Evolutionary conservation across 306 rosid species (phyloP).

Genomic region (Comarum palustre): DNA sequence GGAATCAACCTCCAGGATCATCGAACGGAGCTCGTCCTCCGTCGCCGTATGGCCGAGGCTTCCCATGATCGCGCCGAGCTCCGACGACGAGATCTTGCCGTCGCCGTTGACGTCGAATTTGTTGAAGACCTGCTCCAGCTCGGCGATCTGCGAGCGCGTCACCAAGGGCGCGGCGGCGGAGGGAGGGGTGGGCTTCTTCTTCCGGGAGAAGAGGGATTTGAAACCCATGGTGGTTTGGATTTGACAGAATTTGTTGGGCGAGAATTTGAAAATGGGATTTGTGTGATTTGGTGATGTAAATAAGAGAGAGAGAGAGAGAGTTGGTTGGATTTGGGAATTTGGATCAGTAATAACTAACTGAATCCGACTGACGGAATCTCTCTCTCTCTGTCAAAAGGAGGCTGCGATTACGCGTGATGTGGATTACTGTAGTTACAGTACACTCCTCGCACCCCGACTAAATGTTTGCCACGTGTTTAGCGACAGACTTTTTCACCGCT

Average conservation of each 20-base stretch:
- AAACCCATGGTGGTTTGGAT: conserved; percentile 48
- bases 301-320: neutral
- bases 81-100: conserved; percentile 82
- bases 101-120: conserved; percentile 88
- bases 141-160: conserved; percentile 44
- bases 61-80: conserved; percentile 68
- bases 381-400: neutral
- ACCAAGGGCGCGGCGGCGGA: conserved; percentile 6
- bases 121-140: conserved; percentile 73
- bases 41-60: conserved; percentile 57
- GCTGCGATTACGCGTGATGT: neutral
- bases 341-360: neutral
- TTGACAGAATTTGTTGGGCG: neutral
- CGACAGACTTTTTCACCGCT: too few species aligned
- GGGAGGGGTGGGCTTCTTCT: conserved; percentile 34
- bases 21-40: conserved; percentile 53
- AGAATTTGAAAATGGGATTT: neutral
- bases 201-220: conserved; percentile 55
- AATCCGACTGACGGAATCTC: conserved; percentile 16
- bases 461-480: neutral
- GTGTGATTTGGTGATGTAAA: neutral
- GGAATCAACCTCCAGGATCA: conserved; percentile 74
- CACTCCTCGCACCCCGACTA: neutral
- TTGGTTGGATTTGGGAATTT: neutral
- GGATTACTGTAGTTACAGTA: neutral